Conservation (phyloP, 805 yeast genomes). For the Lachancea waltii region DNA sequence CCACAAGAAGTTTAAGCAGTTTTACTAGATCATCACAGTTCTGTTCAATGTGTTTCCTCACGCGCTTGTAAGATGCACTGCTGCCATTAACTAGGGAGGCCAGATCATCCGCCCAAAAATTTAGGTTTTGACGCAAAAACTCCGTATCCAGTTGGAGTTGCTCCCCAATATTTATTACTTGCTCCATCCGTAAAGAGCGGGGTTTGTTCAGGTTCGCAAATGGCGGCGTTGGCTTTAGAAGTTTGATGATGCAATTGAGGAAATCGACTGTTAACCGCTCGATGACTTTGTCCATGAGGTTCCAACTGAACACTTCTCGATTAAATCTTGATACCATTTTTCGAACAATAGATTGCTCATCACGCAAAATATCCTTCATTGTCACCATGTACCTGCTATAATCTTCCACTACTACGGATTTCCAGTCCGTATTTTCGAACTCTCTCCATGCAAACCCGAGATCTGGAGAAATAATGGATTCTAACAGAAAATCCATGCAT, state of each 20-base stretch:
- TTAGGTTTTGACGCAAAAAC: slow-evolving; percentile 49
- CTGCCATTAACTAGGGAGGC: slow-evolving; percentile 14
- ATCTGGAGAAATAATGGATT: slow-evolving; percentile 50
- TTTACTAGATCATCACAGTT: slow-evolving; percentile 17
- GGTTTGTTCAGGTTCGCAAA: slow-evolving; percentile 30
- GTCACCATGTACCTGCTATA: slow-evolving; percentile 66
- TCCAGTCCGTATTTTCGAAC: slow-evolving; percentile 73
- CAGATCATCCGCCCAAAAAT: slow-evolving; percentile 17
- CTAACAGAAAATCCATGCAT: slow-evolving; percentile 49
- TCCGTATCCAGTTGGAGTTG: slow-evolving; percentile 73
- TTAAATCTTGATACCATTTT: slow-evolving; percentile 52
- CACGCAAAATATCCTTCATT: slow-evolving; percentile 41
- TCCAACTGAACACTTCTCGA: slow-evolving; percentile 64
- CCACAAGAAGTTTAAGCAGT: slow-evolving; percentile 25
- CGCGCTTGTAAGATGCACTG: slow-evolving; percentile 22
- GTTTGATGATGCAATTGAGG: slow-evolving; percentile 47
- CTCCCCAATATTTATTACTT: slow-evolving; percentile 50
- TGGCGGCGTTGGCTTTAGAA: slow-evolving; percentile 60
- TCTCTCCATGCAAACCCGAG: slow-evolving; percentile 76
- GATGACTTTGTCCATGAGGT: slow-evolving; percentile 67
- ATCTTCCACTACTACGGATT: slow-evolving; percentile 55
- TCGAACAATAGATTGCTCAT: slow-evolving; percentile 34
- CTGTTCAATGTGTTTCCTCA: slow-evolving; percentile 22
- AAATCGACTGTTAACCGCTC: slow-evolving; percentile 56
- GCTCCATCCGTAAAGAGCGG: slow-evolving; percentile 17